These are phyloP conservation scores for Zarea fungicola DNA, from an alignment of 2,329 filamentous ascomycete genomes.

Conservation along the genomic window DNA sequence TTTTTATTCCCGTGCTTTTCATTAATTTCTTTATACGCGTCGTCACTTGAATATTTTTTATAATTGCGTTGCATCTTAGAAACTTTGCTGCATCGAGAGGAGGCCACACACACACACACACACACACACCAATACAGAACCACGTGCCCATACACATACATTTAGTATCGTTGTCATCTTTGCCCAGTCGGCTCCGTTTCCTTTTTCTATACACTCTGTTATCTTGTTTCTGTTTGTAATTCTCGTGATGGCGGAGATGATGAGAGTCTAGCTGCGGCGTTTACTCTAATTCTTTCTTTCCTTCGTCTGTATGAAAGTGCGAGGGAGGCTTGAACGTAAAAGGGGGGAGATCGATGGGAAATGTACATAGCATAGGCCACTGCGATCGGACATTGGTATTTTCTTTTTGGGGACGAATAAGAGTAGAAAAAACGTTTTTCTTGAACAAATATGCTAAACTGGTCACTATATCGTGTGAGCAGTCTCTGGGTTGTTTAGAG, in stretches of 20 bases:
- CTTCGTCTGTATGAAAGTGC: too few relatives aligned
- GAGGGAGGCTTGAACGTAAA: not conserved
- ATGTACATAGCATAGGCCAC: conserved; percentile 12
- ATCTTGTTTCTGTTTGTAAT: not conserved
- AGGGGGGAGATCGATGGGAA: conserved; percentile 8
- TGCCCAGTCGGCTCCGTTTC: not conserved
- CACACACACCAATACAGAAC: not conserved
- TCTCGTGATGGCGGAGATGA: not conserved
- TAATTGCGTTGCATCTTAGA: conserved; percentile 12
- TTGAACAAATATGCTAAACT: conserved; percentile 3
- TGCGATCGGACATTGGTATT: not conserved
- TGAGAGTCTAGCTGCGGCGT: not conserved
- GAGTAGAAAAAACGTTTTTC: not conserved
- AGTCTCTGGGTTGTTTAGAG: too few relatives aligned
- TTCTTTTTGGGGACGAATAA: conserved; percentile 5
- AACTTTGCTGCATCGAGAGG: not conserved
- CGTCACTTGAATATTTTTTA: not conserved
- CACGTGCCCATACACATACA: not conserved
- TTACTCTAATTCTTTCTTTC: too few relatives aligned
- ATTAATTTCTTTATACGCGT: not conserved
- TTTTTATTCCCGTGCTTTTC: not conserved
- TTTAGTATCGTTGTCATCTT: not conserved
- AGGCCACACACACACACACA: not conserved
- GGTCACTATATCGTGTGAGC: not conserved
- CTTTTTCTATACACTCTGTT: conserved; percentile 5